Conservation (phyloP, 2,329 filamentous ascomycete species). For the Talaromyces verruculosus region DNA sequence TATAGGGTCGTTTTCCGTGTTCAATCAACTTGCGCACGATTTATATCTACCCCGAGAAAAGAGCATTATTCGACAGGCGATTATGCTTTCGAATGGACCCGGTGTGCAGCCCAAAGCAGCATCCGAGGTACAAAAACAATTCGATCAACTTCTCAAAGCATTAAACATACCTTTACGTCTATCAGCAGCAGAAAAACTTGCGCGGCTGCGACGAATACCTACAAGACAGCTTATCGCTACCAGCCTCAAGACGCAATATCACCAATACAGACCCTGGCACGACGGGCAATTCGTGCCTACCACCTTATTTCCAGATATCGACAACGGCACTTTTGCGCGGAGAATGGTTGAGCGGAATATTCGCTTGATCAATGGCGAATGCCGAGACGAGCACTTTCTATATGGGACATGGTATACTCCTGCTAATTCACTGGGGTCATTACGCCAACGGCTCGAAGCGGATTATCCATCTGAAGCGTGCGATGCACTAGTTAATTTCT, state of each 20-base stretch:
- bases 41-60: constrained; percentile 50
- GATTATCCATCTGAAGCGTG: constrained; percentile 53
- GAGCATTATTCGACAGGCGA: constrained; percentile 51
- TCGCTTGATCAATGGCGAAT: constrained; percentile 56
- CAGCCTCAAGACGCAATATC: constrained; percentile 45
- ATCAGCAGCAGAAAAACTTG: constrained; percentile 46
- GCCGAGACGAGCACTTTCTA: constrained; percentile 53
- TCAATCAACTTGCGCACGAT: constrained; percentile 60
- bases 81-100: constrained; percentile 57
- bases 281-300: constrained; percentile 51
- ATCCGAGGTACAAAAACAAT: constrained; percentile 52
- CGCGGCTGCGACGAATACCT: constrained; percentile 44
- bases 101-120: constrained; percentile 54
- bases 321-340: constrained; percentile 50
- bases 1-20: constrained; percentile 54
- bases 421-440: constrained; percentile 40
- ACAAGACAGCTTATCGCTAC: constrained; percentile 45
- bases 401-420: constrained; percentile 56
- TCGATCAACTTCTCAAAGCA: constrained; percentile 49
- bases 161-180: constrained; percentile 47
- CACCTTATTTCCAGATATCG: constrained; percentile 48
- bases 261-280: constrained; percentile 56
- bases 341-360: constrained; percentile 48
- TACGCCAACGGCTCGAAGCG: constrained; percentile 50
- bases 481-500: constrained; percentile 45